Percentiles rank a stretch among this genome's conserved stretches.
phyloP scores from a whole-genome alignment of 2,329 filamentous ascomycete species.

The Aspergillus hiratsukae region DNA sequence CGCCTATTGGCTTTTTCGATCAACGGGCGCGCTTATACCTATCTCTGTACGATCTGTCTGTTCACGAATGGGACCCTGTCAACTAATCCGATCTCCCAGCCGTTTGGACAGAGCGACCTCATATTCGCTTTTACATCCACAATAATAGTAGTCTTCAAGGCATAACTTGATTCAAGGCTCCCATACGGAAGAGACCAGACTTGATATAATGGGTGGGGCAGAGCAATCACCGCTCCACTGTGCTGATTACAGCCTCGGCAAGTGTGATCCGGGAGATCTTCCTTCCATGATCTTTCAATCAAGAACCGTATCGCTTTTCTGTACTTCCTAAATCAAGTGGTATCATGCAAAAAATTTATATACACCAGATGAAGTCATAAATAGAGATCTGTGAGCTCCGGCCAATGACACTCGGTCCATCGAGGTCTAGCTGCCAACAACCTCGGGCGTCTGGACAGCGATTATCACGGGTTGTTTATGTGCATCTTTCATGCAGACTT shows the following conservation, averaged over 20 bases:
- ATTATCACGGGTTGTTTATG: background rate
- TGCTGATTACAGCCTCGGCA: background rate
- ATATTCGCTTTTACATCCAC: too few species aligned
- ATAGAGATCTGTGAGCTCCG: background rate
- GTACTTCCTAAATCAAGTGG: background rate
- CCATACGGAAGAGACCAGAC: background rate
- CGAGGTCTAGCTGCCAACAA: too few species aligned
- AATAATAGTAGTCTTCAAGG: too few species aligned
- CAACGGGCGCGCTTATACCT: background rate
- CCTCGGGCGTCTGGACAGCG: background rate
- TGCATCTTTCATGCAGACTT: background rate
- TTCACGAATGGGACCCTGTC: background rate
- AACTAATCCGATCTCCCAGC: background rate
- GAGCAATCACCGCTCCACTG: background rate
- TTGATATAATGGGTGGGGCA: background rate
- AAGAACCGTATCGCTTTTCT: background rate
- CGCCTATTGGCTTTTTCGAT: background rate
- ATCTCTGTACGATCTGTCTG: background rate
- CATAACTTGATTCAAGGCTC: too few species aligned
- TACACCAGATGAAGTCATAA: background rate
- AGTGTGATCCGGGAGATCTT: background rate
- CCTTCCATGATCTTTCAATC: background rate
- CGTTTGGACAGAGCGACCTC: too few species aligned
- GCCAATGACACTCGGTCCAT: background rate
- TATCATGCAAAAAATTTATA: background rate